A percentile compares a stretch with the other conserved stretches of the same genome.
Evolutionary conservation across 495 filamentous ascomycete genomes (phyloP).

Genomic region (Trypethelium eluteriae): DNA sequence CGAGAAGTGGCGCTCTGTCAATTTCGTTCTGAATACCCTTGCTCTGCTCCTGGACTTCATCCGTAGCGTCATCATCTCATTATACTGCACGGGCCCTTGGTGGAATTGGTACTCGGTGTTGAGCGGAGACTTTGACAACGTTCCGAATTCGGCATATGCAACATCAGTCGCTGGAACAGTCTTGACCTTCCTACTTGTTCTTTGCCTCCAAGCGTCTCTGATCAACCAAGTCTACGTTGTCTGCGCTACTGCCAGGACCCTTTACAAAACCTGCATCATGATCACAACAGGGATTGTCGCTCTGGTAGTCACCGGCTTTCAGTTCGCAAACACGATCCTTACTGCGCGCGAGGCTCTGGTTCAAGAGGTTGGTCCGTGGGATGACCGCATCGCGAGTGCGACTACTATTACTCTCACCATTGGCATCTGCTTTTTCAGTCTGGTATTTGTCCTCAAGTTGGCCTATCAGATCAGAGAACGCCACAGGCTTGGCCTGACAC

Average conservation of each 20-base stretch:
- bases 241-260: slow-evolving; percentile 39
- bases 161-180: slow-evolving; percentile 47
- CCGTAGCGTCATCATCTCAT: slow-evolving; percentile 35
- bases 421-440: slow-evolving; percentile 68
- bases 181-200: slow-evolving; percentile 50
- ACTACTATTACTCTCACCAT: slow-evolving; percentile 51
- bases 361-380: slow-evolving; percentile 28
- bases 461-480: slow-evolving; percentile 53
- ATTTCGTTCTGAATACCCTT: slow-evolving; percentile 59
- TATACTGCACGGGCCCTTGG: slow-evolving; percentile 55
- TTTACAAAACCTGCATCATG: slow-evolving; percentile 41
- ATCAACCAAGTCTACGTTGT: slow-evolving; percentile 66
- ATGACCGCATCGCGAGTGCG: slow-evolving; percentile 38
- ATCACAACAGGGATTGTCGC: slow-evolving; percentile 47
- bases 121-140: slow-evolving; percentile 47
- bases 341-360: slow-evolving; percentile 33
- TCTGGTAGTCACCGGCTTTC: slow-evolving; percentile 51
- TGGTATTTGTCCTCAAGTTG: slow-evolving; percentile 65
- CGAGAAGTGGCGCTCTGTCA: slow-evolving; percentile 51
- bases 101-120: slow-evolving; percentile 52
- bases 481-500: slow-evolving; percentile 47
- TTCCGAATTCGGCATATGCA: slow-evolving; percentile 42
- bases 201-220: slow-evolving; percentile 58
- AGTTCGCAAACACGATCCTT: slow-evolving; percentile 49
- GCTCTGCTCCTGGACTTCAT: slow-evolving; percentile 54